These are phyloP conservation scores for Halteria grandinella DNA, from an alignment of 73 alveolate species.

Conservation along the genomic window DNA sequence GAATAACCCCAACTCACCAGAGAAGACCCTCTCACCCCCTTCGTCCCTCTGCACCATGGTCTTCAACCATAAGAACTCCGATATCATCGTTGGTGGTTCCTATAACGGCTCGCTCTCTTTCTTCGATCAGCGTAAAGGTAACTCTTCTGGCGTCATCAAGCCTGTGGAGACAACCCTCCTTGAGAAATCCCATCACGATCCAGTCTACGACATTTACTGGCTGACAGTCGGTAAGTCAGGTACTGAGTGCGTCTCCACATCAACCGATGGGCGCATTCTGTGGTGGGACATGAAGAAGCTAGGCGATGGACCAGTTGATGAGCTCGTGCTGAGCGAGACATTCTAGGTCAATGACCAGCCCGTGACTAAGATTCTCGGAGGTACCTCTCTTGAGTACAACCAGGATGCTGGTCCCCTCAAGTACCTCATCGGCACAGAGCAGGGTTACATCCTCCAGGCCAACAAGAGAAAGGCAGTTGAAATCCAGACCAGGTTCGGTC, in stretches of 20 bases:
- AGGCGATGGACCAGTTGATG: conserved; percentile 88
- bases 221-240: conserved; percentile 87
- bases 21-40: conserved; percentile 81
- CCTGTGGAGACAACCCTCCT: conserved; percentile 88
- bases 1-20: conserved; percentile 93
- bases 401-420: conserved; percentile 96
- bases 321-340: conserved; percentile 45
- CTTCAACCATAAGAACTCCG: conserved; percentile 91
- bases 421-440: conserved; percentile 96
- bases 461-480: conserved; percentile 96
- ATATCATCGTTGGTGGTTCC: conserved; percentile 94
- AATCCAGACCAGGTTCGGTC: conserved; percentile 91
- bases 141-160: conserved; percentile 64
- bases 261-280: conserved; percentile 93
- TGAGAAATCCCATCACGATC: conserved; percentile 96
- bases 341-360: conserved; percentile 55
- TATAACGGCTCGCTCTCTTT: conserved; percentile 94
- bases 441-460: conserved; percentile 92
- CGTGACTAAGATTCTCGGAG: conserved; percentile 86
- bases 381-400: conserved; percentile 88
- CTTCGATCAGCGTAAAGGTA: conserved; percentile 89
- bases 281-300: conserved; percentile 96
- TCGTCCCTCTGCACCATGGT: conserved; percentile 90
- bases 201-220: conserved; percentile 95
- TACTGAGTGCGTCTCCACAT: conserved; percentile 92